Base-by-base conservation (phyloP, 2,329 filamentous ascomycete species). In the Penicillium sp. region DNA sequence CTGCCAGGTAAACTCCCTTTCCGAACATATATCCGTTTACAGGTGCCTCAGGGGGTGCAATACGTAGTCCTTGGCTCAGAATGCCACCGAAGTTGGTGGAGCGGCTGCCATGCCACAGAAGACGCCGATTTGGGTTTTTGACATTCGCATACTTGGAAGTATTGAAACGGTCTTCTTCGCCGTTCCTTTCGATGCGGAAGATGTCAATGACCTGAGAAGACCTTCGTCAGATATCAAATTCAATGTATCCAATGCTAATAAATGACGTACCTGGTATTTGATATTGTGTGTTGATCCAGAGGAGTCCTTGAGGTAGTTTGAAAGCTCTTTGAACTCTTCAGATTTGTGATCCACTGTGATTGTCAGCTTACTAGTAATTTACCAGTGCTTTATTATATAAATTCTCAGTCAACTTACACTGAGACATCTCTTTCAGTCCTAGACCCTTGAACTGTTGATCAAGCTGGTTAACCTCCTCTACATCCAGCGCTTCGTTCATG, bases 61-160 rank as follows among this genome's bases (percentile, higher is more conserved):
- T 96, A n/a, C 91, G 88, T 6, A 96, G 82, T 60, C 92, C 92
- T 72, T 96, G 90, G 53, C 86, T 89, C 37, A 96, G 83, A 55
- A 96, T 96, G 67, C 91, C 92, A 67, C 88, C 91, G 61, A 87
- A 96, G 71, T 96, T 96, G 48, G 90, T 94, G 28, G 81, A 83
- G 29, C 91, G 86, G 14, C 89, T 92, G 14, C 92, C 91, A 69
- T 96, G 92, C 92, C 92, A 96, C 2, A 96, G 81, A 1, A 96
- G 84, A 16, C 90, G 85, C 21, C 88, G 84, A 68, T 94, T 84
- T 44, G 82, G 83, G n/a, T 80, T 75, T 9, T 79, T 69, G 44
- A 81, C 65, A 2, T 77, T 80, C 19, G 82, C 72, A 55, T 80
- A 87, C 7, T 70, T 49, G 39, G 82, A 85, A 37, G 81, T 74